Conservation (phyloP, 148 eudicot species). For the Spergularia marina region DNA sequence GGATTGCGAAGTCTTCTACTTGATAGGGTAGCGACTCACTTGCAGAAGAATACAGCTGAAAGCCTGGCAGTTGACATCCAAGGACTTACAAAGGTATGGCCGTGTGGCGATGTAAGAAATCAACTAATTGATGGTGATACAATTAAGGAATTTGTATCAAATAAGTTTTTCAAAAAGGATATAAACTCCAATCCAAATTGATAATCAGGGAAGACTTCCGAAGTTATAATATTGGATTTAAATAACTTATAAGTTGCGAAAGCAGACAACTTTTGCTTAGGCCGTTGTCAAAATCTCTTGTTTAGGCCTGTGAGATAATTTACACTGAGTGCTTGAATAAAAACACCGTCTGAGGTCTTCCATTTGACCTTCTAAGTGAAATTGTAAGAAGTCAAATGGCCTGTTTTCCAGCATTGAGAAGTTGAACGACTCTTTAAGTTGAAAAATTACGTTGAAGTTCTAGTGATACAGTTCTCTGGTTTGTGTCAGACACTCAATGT, state of each 20-base stretch:
- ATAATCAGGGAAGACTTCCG: background rate
- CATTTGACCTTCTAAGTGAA: no score
- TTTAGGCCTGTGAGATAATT: no score
- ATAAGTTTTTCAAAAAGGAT: background rate
- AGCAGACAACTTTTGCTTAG: no score
- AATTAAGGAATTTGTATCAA: background rate
- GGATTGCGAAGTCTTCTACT: conserved; percentile 67
- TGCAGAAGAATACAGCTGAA: conserved; percentile 56
- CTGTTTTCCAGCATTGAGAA: no score
- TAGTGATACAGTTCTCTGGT: no score
- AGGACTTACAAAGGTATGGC: conserved; percentile 75
- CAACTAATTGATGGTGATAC: background rate
- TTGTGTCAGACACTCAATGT: background rate
- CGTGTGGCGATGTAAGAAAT: background rate
- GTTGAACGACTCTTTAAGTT: no score
- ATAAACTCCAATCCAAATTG: background rate
- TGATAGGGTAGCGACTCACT: conserved; percentile 80
- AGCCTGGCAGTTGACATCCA: conserved; percentile 67
- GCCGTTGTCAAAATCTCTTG: no score
- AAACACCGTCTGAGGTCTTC: no score
- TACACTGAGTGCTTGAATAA: no score
- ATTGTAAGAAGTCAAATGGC: no score
- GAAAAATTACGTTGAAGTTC: no score
- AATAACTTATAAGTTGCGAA: no score
- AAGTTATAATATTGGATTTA: background rate